Conservation (phyloP, 345 rosid species). For the Brassica incana region DNA sequence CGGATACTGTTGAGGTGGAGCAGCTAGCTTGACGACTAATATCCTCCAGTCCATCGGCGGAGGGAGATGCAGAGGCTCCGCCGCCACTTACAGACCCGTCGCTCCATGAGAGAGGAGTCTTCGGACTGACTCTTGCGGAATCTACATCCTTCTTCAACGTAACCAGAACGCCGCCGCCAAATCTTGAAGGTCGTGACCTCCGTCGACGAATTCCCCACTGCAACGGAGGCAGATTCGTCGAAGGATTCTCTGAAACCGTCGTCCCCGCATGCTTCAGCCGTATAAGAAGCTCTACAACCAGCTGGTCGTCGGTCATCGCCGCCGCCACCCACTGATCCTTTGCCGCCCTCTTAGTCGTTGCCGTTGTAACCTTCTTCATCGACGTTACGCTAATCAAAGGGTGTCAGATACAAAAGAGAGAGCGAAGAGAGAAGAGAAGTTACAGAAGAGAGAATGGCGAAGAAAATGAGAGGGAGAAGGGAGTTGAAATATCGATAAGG, state of each 20-base stretch:
- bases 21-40: constrained; percentile 49
- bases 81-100: no score
- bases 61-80: constrained; percentile 47
- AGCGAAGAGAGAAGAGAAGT: no score
- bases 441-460: constrained; percentile 21
- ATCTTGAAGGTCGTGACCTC: constrained; percentile 51
- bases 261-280: constrained; percentile 48
- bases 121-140: constrained; percentile 60
- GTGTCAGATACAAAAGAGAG: constrained; percentile 12
- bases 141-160: constrained; percentile 46
- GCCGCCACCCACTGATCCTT: constrained; percentile 70
- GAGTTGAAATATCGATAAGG: background rate
- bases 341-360: constrained; percentile 23
- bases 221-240: constrained; percentile 37
- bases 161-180: constrained; percentile 26
- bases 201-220: constrained; percentile 68
- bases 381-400: background rate
- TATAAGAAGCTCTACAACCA: constrained; percentile 69
- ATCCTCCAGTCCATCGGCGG: constrained; percentile 66
- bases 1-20: constrained; percentile 51
- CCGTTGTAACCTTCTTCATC: constrained; percentile 23
- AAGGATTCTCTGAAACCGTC: constrained; percentile 29
- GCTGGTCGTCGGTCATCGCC: constrained; percentile 65
- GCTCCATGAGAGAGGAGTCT: constrained; percentile 81
- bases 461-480: constrained; percentile 27